Evolutionary conservation across 495 filamentous ascomycete genomes (phyloP).

Genomic region (Neurospora sp.): DNA sequence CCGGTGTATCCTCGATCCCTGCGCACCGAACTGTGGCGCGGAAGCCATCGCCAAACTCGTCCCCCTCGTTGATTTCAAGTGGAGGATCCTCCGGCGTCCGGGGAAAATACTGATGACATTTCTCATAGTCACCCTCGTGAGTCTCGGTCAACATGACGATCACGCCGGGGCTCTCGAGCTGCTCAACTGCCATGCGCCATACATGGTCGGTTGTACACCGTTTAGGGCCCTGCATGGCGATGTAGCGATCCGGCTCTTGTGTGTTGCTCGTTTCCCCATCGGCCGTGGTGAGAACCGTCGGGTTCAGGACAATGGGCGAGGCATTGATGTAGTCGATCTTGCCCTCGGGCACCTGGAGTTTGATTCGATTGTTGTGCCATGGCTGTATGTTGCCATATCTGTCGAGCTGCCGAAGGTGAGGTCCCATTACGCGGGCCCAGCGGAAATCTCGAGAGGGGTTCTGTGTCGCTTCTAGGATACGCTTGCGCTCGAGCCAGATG

Average conservation of each 20-base stretch:
- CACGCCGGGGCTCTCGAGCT: constrained; percentile 66
- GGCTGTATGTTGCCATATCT: constrained; percentile 80
- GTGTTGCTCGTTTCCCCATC: constrained; percentile 16
- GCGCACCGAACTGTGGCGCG: constrained; percentile 41
- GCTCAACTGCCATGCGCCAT: constrained; percentile 94
- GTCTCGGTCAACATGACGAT: constrained; percentile 96
- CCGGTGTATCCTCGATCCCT: constrained; percentile 35
- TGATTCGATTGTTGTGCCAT: constrained; percentile 75
- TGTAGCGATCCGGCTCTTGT: constrained; percentile 34
- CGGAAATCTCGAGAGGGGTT: constrained; percentile 40
- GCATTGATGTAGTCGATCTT: constrained; percentile 93
- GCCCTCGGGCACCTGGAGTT: constrained; percentile 69
- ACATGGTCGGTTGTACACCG: constrained; percentile 59
- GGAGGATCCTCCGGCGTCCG: constrained; percentile 40
- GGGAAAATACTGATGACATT: constrained; percentile 90
- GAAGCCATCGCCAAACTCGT: constrained; percentile 57
- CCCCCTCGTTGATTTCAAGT: constrained; percentile 43
- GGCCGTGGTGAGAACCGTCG: constrained; percentile 46
- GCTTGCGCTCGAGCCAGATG: constrained; percentile 50
- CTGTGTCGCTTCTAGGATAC: constrained; percentile 34
- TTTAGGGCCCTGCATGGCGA: constrained; percentile 73
- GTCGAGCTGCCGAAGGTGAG: constrained; percentile 48
- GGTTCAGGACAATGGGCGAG: constrained; percentile 65
- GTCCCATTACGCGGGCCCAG: constrained; percentile 42
- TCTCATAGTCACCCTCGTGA: constrained; percentile 69